Evolutionary conservation across 1,139 yeast species (phyloP).

Genomic region (Candida sanyaensis): DNA sequence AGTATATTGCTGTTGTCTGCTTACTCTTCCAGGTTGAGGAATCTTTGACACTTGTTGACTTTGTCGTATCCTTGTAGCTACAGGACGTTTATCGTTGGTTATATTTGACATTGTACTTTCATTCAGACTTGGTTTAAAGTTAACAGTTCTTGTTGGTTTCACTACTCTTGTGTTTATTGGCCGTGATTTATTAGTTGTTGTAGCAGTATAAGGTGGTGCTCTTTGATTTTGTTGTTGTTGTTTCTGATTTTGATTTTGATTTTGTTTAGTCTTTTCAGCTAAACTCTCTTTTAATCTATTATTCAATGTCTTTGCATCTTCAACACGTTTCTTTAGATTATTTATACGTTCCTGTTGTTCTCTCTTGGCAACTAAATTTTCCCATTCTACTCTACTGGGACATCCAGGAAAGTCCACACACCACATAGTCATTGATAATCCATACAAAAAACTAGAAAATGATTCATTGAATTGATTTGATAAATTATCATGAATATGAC

Average conservation of each 20-base stretch:
- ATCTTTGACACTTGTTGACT: conserved; percentile 14
- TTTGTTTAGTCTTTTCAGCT: conserved; percentile 9
- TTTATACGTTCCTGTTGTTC: conserved; percentile 27
- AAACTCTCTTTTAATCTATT: conserved; percentile 26
- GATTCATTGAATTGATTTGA: conserved; percentile 59
- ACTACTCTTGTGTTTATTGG: neutral
- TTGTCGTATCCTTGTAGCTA: conserved; percentile 12
- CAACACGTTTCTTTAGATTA: conserved; percentile 23
- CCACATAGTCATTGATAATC: conserved; percentile 65
- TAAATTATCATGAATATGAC: conserved; percentile 52
- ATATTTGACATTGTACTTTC: neutral
- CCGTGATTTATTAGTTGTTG: neutral
- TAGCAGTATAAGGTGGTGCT: neutral
- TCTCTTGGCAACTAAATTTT: conserved; percentile 27
- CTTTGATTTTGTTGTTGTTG: too few species aligned
- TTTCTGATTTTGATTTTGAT: too few species aligned
- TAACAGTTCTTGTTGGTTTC: neutral
- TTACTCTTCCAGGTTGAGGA: conserved; percentile 16
- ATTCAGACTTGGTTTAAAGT: conserved; percentile 2
- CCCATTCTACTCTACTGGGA: conserved; percentile 40
- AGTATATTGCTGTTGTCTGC: neutral
- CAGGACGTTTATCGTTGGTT: neutral
- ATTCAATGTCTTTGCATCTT: conserved; percentile 26
- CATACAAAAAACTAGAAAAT: conserved; percentile 61
- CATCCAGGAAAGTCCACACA: conserved; percentile 58